Evolutionary conservation across 2,329 filamentous ascomycete species (phyloP).

Genomic region (Sporothrix sp.): DNA sequence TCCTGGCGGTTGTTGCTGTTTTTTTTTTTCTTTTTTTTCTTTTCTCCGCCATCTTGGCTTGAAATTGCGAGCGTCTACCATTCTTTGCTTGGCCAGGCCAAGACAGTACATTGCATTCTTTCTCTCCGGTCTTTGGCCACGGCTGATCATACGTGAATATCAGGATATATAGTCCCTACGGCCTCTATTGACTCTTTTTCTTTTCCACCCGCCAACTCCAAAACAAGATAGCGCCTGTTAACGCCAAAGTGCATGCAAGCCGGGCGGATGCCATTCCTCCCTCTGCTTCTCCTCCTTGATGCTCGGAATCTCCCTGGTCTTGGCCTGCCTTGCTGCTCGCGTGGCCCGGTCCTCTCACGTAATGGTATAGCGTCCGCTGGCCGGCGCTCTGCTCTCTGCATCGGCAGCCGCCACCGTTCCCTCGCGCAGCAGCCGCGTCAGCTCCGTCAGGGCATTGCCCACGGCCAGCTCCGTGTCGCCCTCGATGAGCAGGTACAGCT

Average conservation of each 20-base stretch:
- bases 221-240: background rate
- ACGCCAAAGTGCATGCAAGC: background rate
- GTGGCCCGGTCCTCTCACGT: conserved; percentile 48
- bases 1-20: background rate
- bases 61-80: no score
- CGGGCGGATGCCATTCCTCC: no score
- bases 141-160: no score
- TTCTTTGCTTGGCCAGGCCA: no score
- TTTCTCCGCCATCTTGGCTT: background rate
- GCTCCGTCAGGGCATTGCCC: conserved; percentile 78
- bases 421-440: conserved; percentile 80
- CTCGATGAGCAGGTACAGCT: conserved; percentile 95
- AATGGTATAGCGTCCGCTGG: conserved; percentile 77
- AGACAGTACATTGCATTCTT: no score
- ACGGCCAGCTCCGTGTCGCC: conserved; percentile 93
- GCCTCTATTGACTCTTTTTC: background rate
- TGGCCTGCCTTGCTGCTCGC: no score
- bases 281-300: background rate
- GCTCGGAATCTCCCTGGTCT: no score
- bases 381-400: conserved; percentile 69
- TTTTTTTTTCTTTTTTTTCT: background rate
- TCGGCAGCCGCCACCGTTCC: conserved; percentile 84
- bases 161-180: background rate
- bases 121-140: no score
- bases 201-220: no score